Conservation (phyloP, 177 flowering plant genomes). For the Vitis hybrid region DNA sequence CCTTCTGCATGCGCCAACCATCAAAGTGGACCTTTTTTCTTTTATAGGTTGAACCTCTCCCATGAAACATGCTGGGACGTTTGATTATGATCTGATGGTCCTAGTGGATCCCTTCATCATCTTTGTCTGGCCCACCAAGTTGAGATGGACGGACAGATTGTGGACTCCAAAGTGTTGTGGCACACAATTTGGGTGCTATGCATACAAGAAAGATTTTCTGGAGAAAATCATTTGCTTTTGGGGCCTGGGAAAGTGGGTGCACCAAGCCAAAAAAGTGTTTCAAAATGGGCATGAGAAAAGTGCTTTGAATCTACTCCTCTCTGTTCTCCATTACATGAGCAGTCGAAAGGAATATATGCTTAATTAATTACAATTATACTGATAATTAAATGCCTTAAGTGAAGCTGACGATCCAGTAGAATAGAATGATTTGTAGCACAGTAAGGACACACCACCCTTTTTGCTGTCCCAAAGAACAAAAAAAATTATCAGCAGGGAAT, state of each 20-base stretch:
- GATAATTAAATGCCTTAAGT: neutral
- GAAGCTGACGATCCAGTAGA: neutral
- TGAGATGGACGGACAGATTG: too few relatives aligned
- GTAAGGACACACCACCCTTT: neutral
- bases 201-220: neutral
- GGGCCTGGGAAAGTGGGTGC: neutral
- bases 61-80: neutral
- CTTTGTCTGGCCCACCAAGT: too few relatives aligned
- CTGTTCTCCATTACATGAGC: neutral
- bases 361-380: neutral
- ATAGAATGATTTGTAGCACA: neutral
- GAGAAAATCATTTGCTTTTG: neutral
- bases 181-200: neutral
- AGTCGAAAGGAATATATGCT: neutral
- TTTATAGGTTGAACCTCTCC: too few relatives aligned
- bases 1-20: conserved; percentile 7
- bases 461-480: neutral
- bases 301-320: neutral
- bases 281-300: neutral
- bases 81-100: too few relatives aligned
- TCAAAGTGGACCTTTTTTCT: too few relatives aligned
- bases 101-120: too few relatives aligned
- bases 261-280: neutral
- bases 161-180: too few relatives aligned
- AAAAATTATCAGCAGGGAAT: neutral